Conservation (phyloP, 1,284 basidiomycete genomes). For the Ceratobasidium sp. region DNA sequence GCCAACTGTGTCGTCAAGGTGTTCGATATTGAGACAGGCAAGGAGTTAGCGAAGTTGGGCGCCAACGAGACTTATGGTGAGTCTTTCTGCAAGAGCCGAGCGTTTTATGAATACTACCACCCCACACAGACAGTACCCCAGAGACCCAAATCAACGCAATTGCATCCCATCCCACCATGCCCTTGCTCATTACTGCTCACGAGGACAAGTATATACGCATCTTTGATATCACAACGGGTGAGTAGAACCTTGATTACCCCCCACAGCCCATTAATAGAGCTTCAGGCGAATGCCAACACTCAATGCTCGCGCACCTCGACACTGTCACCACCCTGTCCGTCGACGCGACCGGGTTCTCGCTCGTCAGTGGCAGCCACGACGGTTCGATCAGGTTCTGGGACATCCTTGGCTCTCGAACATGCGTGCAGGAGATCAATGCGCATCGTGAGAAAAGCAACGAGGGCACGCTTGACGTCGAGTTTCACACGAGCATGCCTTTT, state of each 20-base stretch:
- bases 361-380: conserved; percentile 93
- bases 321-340: conserved; percentile 91
- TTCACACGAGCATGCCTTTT: conserved; percentile 85
- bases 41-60: conserved; percentile 75
- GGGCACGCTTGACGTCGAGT: conserved; percentile 89
- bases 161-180: conserved; percentile 90
- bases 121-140: conserved; percentile 68
- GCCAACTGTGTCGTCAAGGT: conserved; percentile 90
- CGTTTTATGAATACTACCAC: not conserved
- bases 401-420: conserved; percentile 79
- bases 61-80: conserved; percentile 77
- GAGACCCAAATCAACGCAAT: conserved; percentile 90
- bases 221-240: conserved; percentile 86
- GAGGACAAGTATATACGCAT: conserved; percentile 94
- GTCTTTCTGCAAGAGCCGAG: conserved; percentile 51
- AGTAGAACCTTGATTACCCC: conserved; percentile 51
- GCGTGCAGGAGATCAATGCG: conserved; percentile 89
- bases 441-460: conserved; percentile 90
- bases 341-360: conserved; percentile 84
- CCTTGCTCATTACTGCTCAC: conserved; percentile 87
- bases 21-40: conserved; percentile 88
- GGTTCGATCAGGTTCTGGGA: conserved; percentile 97
- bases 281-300: conserved; percentile 83
- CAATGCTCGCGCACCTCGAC: conserved; percentile 91
- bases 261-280: conserved; percentile 8